Evolutionary conservation across 768 basidiomycete species (phyloP), one percentile per base, ranked within the genome.

Genomic region (Russula ochroleuca): DNA sequence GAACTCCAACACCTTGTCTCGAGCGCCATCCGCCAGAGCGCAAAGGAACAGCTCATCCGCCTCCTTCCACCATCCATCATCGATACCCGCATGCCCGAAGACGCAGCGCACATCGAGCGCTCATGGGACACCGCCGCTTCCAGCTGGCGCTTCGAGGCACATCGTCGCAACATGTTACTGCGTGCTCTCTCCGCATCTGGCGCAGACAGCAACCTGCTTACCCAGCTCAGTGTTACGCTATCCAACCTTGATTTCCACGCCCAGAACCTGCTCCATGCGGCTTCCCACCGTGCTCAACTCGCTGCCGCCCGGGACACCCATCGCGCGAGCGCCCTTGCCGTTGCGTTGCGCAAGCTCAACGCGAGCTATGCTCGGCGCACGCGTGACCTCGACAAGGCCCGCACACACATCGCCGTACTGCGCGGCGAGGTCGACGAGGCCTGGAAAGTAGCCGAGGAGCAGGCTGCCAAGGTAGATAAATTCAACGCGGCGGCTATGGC

Each of bases 321-420:
- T 73, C 84, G 82, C 75, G 80, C 87, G 1, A 88, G 87, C n/a
- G 88, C 90, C 19, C 80, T 92, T 13, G 84, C 85, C 0, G 82
- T 93, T 67, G 90, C 87, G 1, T 72, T 93, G 56, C 81, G 90
- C 13, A 93, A 93, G 80, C 78, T 92, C 33, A 92, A 92, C 70
- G 81, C 80, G 51, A 86, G 87, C 57, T 90, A 88, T 64, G 83
- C 84, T 6, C 82, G 83, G 45, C 82, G 89, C 40, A 84, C 80
- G 0, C 71, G 77, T 1, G 88, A 92, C 31, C 77, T 90, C 31
- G 72, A 75, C 35, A 73, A 76, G 9, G 77, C 81, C 5, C 78
- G 78, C 58, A 70, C 77, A 13, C 77, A 78, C 41, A 80, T 88
- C 25, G 74, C 74, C 28, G 78, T 81, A 57, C 80, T 92, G 23